Base-by-base conservation (phyloP, 2,329 filamentous ascomycete species). In the Setomelanomma holmii region DNA sequence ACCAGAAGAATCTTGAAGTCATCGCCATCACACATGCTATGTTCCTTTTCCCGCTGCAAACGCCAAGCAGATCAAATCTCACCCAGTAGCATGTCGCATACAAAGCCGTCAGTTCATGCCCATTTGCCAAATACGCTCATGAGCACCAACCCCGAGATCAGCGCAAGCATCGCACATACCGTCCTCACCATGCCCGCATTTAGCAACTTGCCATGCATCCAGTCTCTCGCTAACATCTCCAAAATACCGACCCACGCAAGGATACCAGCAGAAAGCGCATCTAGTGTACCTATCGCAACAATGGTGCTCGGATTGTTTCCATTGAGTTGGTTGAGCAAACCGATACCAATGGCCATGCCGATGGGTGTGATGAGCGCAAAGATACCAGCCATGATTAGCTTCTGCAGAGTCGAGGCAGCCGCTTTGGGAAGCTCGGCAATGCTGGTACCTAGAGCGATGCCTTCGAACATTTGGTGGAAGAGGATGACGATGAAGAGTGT, bases 381-480 rank as follows among this genome's bases (percentile, higher is more conserved):
- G 0, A 82, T 79, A 1, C 73, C 60, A 0, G 83, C 88, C 76
- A 93, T 85, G 11, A 84, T 55, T 2, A 86, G 73, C 67, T 91
- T 89, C 55, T 79, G 79, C 5, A 63, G 44, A 1, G 66, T 66
- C 3, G 67, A 60, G n/a, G 73, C 67, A 4, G 61, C 59, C 6
- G 63, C 76, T 11, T 67, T 69, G 48, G 68, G 80, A 1, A 90
- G 78, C 0, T 82, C 80, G 7, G 88, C 86, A 56, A 91, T 91
- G 12, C 87, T 84, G 7, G 85, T 85, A 16, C 89, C 89, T 0
- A 92, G 84, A 0, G 89, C 89, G 40, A 92, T 79, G 4, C 89
- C 89, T 68, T 91, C 89, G 63, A 93, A 90, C 78, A 89, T 85
- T 65, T 91, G 89, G 67, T 91, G 89, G 76, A 91, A 91, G 50